These are phyloP conservation scores for Euphrasia arctica DNA, from an alignment of 305 asterid species.

Conservation along the genomic window DNA sequence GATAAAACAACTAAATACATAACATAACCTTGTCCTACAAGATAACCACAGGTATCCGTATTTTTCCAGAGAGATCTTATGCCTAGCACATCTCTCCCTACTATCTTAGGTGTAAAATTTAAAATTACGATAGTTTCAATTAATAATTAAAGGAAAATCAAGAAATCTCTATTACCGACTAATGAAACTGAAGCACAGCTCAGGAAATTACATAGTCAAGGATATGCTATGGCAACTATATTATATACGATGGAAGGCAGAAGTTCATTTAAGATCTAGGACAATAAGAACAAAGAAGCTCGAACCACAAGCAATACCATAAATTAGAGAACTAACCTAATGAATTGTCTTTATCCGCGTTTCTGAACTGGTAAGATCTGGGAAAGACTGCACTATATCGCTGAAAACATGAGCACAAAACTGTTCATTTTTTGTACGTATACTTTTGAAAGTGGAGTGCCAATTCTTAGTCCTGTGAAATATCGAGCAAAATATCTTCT, in stretches of 20 bases:
- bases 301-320: conserved; percentile 1
- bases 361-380: conserved; percentile 41
- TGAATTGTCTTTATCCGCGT: conserved; percentile 62
- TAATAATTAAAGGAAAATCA: no score
- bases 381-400: conserved; percentile 83
- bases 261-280: conserved; percentile 6
- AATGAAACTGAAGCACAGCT: background rate
- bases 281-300: conserved; percentile 15
- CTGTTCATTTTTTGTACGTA: conserved; percentile 15
- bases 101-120: no score
- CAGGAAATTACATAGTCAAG: background rate
- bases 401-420: conserved; percentile 43
- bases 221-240: background rate
- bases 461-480: conserved; percentile 21
- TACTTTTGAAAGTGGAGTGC: conserved; percentile 18
- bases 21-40: no score
- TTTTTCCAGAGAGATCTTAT: no score
- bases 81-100: no score
- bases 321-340: conserved; percentile 58
- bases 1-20: no score
- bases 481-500: conserved; percentile 5
- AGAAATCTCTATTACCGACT: background rate
- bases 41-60: no score
- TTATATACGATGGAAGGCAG: background rate
- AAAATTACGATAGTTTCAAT: no score